phyloP scores from a whole-genome alignment of 768 basidiomycete genomes.

The Amanita thiersii region DNA sequence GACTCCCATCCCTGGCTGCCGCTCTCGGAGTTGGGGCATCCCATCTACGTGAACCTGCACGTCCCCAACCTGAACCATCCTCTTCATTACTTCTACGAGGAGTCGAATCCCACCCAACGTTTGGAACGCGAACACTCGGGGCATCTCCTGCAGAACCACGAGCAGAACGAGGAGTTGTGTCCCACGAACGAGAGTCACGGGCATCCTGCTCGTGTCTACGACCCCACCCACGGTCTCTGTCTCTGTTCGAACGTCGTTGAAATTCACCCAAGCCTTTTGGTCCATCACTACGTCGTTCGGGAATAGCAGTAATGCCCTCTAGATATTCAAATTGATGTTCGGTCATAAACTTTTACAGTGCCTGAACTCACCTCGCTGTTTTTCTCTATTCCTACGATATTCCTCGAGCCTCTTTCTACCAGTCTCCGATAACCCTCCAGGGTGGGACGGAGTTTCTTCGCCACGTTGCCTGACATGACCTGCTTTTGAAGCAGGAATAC shows the following conservation, averaged over 20 bases:
- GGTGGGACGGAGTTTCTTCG: conserved; percentile 90
- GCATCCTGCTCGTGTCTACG: conserved; percentile 30
- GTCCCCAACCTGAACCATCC: conserved; percentile 60
- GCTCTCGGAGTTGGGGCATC: conserved; percentile 79
- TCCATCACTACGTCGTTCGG: conserved; percentile 46
- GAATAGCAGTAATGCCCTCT: conserved; percentile 69
- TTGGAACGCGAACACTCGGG: conserved; percentile 84
- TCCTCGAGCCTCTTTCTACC: conserved; percentile 73
- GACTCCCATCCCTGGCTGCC: conserved; percentile 54
- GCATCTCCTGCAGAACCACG: conserved; percentile 45
- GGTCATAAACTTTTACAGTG: background rate
- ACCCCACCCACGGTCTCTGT: conserved; percentile 43
- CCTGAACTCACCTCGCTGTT: conserved; percentile 46
- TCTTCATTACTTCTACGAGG: conserved; percentile 51
- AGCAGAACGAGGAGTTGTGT: conserved; percentile 55
- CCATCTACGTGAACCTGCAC: conserved; percentile 52
- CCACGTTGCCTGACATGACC: conserved; percentile 65
- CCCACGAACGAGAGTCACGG: conserved; percentile 36
- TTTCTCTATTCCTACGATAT: conserved; percentile 60
- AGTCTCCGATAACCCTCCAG: conserved; percentile 77
- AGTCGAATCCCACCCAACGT: conserved; percentile 92
- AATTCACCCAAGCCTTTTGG: conserved; percentile 88
- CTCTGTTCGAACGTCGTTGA: conserved; percentile 83
- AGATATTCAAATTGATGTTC: conserved; percentile 8
- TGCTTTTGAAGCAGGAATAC: conserved; percentile 47